Conservation (phyloP, 768 basidiomycete genomes). For the Naganishia onofrii region DNA sequence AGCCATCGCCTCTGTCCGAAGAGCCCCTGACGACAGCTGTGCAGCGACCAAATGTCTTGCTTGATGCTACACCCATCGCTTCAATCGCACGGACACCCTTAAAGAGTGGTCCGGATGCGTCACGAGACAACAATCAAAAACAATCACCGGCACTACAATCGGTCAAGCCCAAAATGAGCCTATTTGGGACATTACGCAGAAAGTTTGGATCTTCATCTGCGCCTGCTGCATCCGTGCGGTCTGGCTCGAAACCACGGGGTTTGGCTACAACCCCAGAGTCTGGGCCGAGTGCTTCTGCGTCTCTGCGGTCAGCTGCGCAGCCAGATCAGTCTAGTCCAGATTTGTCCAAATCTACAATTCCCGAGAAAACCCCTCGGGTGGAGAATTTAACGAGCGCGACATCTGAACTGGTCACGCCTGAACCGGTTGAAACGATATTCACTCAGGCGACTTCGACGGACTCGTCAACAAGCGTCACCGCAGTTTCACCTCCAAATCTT, state of each 20-base stretch:
- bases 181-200: constrained; percentile 12
- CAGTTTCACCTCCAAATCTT: neutral
- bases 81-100: neutral
- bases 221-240: neutral
- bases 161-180: constrained; percentile 10
- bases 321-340: neutral
- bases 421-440: neutral
- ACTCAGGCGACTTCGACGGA: neutral
- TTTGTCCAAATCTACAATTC: neutral
- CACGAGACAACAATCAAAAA: neutral
- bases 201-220: constrained; percentile 11
- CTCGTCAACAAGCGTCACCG: neutral
- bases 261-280: neutral
- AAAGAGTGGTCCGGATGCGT: neutral
- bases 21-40: neutral
- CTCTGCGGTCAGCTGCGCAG: neutral
- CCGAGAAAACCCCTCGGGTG: neutral
- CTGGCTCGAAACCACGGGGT: neutral
- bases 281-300: constrained; percentile 1
- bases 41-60: neutral
- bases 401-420: neutral
- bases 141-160: constrained; percentile 10
- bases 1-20: constrained; percentile 14
- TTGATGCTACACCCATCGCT: neutral
- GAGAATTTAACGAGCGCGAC: neutral